Evolutionary conservation across 352 stramenopile species (phyloP).

Genomic region (Phytophthora cajani): DNA sequence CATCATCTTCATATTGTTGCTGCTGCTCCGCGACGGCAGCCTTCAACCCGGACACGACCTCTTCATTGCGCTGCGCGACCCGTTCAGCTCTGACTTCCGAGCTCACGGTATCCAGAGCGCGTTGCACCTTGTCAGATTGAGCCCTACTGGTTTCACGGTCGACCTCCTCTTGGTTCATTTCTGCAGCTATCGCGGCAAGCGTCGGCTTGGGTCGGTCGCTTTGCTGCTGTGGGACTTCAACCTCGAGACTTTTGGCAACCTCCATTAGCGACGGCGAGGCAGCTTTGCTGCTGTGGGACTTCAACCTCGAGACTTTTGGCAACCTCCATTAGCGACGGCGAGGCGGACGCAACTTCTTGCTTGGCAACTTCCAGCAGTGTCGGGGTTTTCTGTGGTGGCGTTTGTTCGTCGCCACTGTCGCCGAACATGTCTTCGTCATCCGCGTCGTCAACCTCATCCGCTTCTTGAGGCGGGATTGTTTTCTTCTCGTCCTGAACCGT

Average conservation of each 20-base stretch:
- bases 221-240: constrained; percentile 23
- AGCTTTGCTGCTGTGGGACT: constrained; percentile 18
- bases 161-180: constrained; percentile 56
- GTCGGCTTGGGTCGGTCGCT: constrained; percentile 12
- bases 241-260: constrained; percentile 24
- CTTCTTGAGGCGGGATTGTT: neutral
- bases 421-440: constrained; percentile 48
- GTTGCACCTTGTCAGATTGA: constrained; percentile 35
- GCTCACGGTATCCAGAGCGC: constrained; percentile 29
- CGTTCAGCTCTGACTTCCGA: constrained; percentile 41
- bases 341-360: constrained; percentile 21
- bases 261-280: constrained; percentile 17
- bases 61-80: constrained; percentile 21
- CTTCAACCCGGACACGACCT: constrained; percentile 42
- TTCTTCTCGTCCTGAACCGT: neutral
- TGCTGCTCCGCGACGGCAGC: constrained; percentile 48
- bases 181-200: constrained; percentile 38
- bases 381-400: constrained; percentile 19
- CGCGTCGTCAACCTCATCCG: constrained; percentile 21
- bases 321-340: constrained; percentile 21
- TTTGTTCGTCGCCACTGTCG: constrained; percentile 35
- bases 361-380: constrained; percentile 48
- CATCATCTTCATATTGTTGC: constrained; percentile 51
- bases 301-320: constrained; percentile 24
- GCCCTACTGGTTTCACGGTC: constrained; percentile 15